Percentiles rank a stretch among this genome's conserved stretches.
Conservation (phyloP, 2,329 filamentous ascomycete species). For the Alternaria sp. region DNA sequence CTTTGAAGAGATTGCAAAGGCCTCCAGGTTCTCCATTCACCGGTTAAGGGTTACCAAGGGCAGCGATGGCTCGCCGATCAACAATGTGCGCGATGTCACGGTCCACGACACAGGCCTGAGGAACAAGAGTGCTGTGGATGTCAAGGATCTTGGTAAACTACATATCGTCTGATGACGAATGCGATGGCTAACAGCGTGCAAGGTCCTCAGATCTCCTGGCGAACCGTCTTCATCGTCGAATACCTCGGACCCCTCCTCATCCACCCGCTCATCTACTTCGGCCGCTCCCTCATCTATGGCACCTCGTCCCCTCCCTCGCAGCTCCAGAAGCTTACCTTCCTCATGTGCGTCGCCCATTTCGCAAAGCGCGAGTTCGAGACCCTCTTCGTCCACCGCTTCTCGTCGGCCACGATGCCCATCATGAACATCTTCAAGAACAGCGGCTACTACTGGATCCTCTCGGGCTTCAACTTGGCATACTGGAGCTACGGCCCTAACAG, state of each 20-base stretch:
- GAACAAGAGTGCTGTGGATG: constrained; percentile 71
- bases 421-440: constrained; percentile 94
- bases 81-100: constrained; percentile 60
- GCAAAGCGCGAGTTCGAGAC: constrained; percentile 95
- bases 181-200: constrained; percentile 11
- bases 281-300: constrained; percentile 76
- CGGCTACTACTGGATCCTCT: constrained; percentile 88
- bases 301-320: constrained; percentile 62
- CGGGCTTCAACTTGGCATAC: constrained; percentile 80
- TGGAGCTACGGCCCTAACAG: constrained; percentile 83
- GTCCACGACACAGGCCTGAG: constrained; percentile 63
- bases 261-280: constrained; percentile 74
- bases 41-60: constrained; percentile 70
- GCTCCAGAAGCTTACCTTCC: constrained; percentile 75
- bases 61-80: constrained; percentile 64
- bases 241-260: constrained; percentile 91
- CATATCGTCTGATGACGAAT: neutral
- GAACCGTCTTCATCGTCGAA: constrained; percentile 92
- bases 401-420: constrained; percentile 89
- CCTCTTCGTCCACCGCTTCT: constrained; percentile 93
- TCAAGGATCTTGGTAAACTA: constrained; percentile 85
- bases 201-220: constrained; percentile 92
- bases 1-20: constrained; percentile 62
- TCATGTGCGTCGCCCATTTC: constrained; percentile 82
- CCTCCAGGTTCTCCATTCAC: constrained; percentile 63